Conservation (phyloP, 2,329 filamentous ascomycete genomes). For the Beauveria sp. region DNA sequence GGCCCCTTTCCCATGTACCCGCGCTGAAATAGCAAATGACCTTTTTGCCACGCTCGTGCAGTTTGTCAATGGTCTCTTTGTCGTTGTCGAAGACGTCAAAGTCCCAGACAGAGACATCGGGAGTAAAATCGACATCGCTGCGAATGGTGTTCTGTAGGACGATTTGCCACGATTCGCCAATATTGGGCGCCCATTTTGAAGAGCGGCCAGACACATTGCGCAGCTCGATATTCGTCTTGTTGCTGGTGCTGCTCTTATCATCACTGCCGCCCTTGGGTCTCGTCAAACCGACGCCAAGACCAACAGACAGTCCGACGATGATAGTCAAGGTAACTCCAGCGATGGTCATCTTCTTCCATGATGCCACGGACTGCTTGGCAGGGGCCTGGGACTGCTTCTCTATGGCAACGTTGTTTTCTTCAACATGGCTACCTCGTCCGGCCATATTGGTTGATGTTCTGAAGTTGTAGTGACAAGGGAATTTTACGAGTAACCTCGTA, state of each 20-base stretch:
- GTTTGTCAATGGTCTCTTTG: conserved; percentile 39
- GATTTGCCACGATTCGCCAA: conserved; percentile 54
- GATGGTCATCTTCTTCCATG: conserved; percentile 24
- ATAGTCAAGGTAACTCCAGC: conserved; percentile 18
- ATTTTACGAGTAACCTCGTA: neutral
- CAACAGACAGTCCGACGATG: conserved; percentile 41
- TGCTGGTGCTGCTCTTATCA: conserved; percentile 5
- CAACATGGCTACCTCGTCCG: neutral
- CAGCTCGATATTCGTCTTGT: conserved; percentile 15
- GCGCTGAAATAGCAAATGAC: conserved; percentile 72
- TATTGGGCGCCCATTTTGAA: conserved; percentile 43
- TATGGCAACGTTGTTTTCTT: neutral
- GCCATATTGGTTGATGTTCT: neutral
- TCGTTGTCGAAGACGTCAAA: conserved; percentile 50
- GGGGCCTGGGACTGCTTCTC: neutral
- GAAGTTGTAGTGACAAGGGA: neutral
- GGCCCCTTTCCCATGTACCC: conserved; percentile 58
- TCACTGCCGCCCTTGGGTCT: conserved; percentile 20
- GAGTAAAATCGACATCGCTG: conserved; percentile 28
- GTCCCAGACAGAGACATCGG: conserved; percentile 42
- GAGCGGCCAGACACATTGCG: conserved; percentile 16
- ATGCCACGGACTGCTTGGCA: conserved; percentile 16
- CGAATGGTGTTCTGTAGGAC: conserved; percentile 39
- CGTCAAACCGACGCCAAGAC: conserved; percentile 47
- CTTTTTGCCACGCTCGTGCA: conserved; percentile 48